These are phyloP conservation scores for Tinospora cordifolia DNA, from an alignment of 164 flowering plant genomes.

Conservation along the genomic window DNA sequence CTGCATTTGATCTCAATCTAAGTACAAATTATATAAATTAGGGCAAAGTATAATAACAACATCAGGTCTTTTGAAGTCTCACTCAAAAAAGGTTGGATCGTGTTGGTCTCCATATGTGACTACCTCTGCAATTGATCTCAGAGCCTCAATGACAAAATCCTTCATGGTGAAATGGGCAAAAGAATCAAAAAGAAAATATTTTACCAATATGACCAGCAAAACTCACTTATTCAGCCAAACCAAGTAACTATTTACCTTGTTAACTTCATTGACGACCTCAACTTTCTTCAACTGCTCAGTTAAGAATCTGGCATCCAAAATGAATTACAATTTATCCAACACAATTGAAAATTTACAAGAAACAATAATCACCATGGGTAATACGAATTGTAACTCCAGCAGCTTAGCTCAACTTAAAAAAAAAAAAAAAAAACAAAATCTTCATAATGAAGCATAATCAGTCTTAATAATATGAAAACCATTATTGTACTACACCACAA, in stretches of 20 bases:
- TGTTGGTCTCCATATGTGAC: conserved; percentile 98
- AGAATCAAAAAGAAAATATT: not conserved
- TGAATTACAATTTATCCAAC: not conserved
- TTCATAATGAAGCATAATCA: not conserved
- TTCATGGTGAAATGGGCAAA: conserved; percentile 22
- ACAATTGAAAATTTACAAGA: not conserved
- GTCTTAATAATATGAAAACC: too few species aligned
- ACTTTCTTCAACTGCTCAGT: conserved; percentile 72
- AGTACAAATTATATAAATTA: conserved; percentile 1
- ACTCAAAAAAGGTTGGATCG: conserved; percentile 87
- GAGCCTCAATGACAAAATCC: conserved; percentile 91
- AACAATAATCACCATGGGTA: not conserved
- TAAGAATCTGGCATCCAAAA: conserved; percentile 57
- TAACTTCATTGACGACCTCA: conserved; percentile 76
- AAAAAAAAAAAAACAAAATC: too few species aligned
- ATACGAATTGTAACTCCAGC: too few species aligned
- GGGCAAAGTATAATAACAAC: not conserved
- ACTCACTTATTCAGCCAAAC: not conserved
- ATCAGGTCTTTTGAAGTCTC: conserved; percentile 25
- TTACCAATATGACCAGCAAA: not conserved
- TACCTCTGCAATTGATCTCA: conserved; percentile 91
- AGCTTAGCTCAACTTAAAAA: too few species aligned
- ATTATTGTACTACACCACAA: too few species aligned
- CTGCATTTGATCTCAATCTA: conserved; percentile 30
- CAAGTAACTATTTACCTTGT: conserved; percentile 52